Evolutionary conservation across 2,329 filamentous ascomycete genomes (phyloP).

Genomic region (Akanthomyces muscarius): DNA sequence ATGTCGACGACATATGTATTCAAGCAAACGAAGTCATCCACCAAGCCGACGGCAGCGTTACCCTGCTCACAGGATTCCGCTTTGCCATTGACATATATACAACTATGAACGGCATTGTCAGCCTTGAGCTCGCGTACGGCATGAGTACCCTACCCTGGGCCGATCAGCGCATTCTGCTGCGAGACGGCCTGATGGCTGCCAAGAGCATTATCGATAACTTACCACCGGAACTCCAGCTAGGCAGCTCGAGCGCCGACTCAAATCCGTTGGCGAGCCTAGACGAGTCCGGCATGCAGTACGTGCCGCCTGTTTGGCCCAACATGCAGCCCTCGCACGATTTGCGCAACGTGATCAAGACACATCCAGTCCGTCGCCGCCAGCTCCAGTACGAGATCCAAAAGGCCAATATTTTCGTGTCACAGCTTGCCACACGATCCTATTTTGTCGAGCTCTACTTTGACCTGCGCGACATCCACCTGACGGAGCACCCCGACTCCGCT

Average conservation of each 20-base stretch:
- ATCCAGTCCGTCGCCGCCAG: slow-evolving; percentile 48
- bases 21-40: slow-evolving; percentile 64
- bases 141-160: slow-evolving; percentile 73
- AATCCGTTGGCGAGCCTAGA: slow-evolving; percentile 39
- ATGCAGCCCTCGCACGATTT: slow-evolving; percentile 47
- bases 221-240: slow-evolving; percentile 63
- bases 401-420: slow-evolving; percentile 80
- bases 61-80: slow-evolving; percentile 76
- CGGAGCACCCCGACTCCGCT: slow-evolving; percentile 34
- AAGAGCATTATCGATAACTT: slow-evolving; percentile 65
- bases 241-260: slow-evolving; percentile 35
- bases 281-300: slow-evolving; percentile 48
- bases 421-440: slow-evolving; percentile 76
- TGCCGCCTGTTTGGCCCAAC: slow-evolving; percentile 46
- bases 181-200: slow-evolving; percentile 65
- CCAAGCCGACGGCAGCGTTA: slow-evolving; percentile 64
- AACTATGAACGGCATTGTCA: slow-evolving; percentile 73
- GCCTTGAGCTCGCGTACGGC: slow-evolving; percentile 79
- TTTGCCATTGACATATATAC: slow-evolving; percentile 72
- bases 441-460: slow-evolving; percentile 84
- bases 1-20: slow-evolving; percentile 82
- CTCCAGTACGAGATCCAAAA: slow-evolving; percentile 88
- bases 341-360: slow-evolving; percentile 45
- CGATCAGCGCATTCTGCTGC: slow-evolving; percentile 69
- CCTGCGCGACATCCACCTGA: slow-evolving; percentile 62